Percentiles rank a stretch among this genome's conserved stretches.
phyloP scores from a whole-genome alignment of 495 filamentous ascomycete species.

The Chlorociboria aeruginascens region DNA sequence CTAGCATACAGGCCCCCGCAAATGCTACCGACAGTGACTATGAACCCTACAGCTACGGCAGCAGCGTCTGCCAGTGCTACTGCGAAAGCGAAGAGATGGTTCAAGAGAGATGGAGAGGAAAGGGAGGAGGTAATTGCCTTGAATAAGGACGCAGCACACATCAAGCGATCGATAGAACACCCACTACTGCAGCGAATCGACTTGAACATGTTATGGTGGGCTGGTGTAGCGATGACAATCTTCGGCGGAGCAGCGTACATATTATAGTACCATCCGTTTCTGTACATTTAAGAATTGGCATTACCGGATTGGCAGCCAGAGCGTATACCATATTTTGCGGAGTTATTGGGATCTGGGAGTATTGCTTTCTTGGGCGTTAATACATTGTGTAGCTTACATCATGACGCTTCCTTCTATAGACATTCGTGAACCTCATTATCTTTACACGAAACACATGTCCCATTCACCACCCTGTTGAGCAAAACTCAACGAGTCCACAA shows the following conservation, averaged over 20 bases:
- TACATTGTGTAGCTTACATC: background rate
- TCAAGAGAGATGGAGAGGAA: conserved; percentile 1
- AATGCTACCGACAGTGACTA: conserved; percentile 62
- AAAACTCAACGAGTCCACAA: conserved; percentile 62
- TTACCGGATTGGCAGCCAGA: background rate
- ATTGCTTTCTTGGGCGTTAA: background rate
- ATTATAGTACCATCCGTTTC: conserved; percentile 1
- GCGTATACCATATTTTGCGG: conserved; percentile 2
- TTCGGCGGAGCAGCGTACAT: conserved; percentile 44
- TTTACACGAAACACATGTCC: conserved; percentile 50
- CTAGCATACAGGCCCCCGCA: conserved; percentile 54
- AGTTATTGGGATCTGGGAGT: conserved; percentile 1
- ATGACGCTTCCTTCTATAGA: background rate
- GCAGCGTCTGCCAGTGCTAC: conserved; percentile 18
- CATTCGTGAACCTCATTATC: conserved; percentile 7
- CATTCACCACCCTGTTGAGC: conserved; percentile 57
- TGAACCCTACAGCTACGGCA: conserved; percentile 42
- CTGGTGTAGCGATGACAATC: conserved; percentile 55
- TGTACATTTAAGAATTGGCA: background rate
- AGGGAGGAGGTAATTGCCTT: conserved; percentile 18
- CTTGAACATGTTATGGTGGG: conserved; percentile 55
- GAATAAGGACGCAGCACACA: conserved; percentile 26
- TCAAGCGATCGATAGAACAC: conserved; percentile 24
- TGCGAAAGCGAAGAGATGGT: conserved; percentile 16
- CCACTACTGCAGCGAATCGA: conserved; percentile 30